Evolutionary conservation across 192 early-diverging fungal genomes (phyloP), one percentile per base, ranked within the genome.

Genomic region (Gamsiella multidivaricata): DNA sequence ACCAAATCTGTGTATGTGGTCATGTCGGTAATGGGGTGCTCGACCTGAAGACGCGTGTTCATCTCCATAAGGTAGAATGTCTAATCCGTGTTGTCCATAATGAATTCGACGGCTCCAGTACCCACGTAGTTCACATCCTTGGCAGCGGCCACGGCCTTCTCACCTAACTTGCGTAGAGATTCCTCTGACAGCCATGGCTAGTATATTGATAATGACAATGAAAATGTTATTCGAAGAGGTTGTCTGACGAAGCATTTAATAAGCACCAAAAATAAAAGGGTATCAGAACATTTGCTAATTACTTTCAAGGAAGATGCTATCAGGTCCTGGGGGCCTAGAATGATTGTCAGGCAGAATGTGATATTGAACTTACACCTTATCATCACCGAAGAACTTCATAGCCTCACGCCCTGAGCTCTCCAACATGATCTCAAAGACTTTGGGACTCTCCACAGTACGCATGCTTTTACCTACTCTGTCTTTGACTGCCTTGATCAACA

Each of bases 61-160:
- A 96, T 96, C 84, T 97, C 95, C 95, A 98, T 95, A 72, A 97
- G 97, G 84, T 96, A 97, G 70, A 96, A 97, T 69, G 93, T 83
- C 68, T 93, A 86, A 49, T 89, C 89, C 45, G 87, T 84, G 59
- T 93, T 93, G 84, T 97, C 96, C 84, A 97, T 88, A 59, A 98
- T 96, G 74, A 97, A 98, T 84, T 98, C 97, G 25, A 98, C 96
- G 0, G 97, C 97, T 58, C 97, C 97, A n/a, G 96, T 96, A 51
- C 94, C 93, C 25, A 92, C 93, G 70, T 98, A 98, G 56, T 89
- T 88, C 33, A 98, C 96, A 22, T 94, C 94, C 69, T 90, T 91
- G 55, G 96, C 96, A 18, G 94, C 94, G 1, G 94, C 93, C 10
- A 97, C 95, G 26, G 97, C 97, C 84, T 96, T 94, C 41, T 83